Evolutionary conservation across 2,329 filamentous ascomycete genomes (phyloP).

Genomic region (Bipolaris cookei): DNA sequence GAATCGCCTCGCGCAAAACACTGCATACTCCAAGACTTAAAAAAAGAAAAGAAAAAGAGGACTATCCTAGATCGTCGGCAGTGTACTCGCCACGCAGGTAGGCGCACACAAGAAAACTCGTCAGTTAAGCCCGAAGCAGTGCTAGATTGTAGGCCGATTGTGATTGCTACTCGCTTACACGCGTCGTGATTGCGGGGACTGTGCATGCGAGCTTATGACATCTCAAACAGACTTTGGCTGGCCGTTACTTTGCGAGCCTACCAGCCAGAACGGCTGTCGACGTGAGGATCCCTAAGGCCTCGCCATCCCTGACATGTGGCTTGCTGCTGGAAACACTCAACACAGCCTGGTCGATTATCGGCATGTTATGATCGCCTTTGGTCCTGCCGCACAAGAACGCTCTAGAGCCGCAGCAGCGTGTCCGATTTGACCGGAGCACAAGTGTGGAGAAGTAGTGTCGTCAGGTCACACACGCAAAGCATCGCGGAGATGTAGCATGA

Average conservation of each 20-base stretch:
- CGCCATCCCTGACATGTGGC: slow-evolving; percentile 40
- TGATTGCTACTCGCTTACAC: slow-evolving; percentile 37
- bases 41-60: neutral
- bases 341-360: slow-evolving; percentile 23
- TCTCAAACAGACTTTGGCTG: slow-evolving; percentile 40
- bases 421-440: slow-evolving; percentile 11
- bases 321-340: slow-evolving; percentile 40
- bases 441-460: slow-evolving; percentile 15
- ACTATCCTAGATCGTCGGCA: neutral
- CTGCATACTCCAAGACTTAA: neutral
- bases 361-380: slow-evolving; percentile 17
- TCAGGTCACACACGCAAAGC: slow-evolving; percentile 27
- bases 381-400: slow-evolving; percentile 8
- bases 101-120: slow-evolving; percentile 6
- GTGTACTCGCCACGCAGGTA: neutral
- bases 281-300: slow-evolving; percentile 38
- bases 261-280: slow-evolving; percentile 29
- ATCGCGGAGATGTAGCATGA: slow-evolving; percentile 29
- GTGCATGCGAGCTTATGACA: slow-evolving; percentile 26
- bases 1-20: slow-evolving; percentile 4
- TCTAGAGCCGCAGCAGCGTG: slow-evolving; percentile 9
- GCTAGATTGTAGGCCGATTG: slow-evolving; percentile 11
- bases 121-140: slow-evolving; percentile 9
- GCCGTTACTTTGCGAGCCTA: slow-evolving; percentile 34
- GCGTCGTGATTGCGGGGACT: slow-evolving; percentile 39